Evolutionary conservation across 73 alveolate species (phyloP).

Genomic region (Durusdinium trenchii): DNA sequence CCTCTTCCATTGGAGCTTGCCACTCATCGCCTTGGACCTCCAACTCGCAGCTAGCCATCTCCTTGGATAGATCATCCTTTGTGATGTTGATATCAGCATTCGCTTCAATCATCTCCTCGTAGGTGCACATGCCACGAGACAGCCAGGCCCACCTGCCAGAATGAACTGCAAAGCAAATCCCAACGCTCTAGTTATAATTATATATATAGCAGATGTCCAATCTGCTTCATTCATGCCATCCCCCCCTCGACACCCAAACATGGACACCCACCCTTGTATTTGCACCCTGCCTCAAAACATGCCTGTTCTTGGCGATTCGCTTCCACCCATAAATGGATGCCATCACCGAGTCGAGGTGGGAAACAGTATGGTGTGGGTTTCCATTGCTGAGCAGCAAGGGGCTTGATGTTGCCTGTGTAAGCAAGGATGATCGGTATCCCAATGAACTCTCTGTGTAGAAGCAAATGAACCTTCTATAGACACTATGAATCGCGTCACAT

Average conservation of each 20-base stretch:
- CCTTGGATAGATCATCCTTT: not conserved
- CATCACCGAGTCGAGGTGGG: not conserved
- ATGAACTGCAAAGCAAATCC: not conserved
- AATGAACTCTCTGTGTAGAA: not conserved
- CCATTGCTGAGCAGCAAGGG: not conserved
- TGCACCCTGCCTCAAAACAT: not conserved
- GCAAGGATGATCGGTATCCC: not conserved
- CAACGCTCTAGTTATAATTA: not conserved
- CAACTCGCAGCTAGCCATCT: not conserved
- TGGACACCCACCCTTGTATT: not conserved
- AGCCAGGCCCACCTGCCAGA: conserved; percentile 29
- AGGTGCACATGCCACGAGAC: not conserved
- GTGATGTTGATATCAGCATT: not conserved
- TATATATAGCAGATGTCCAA: not conserved
- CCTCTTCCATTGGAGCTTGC: not conserved
- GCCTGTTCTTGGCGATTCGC: not conserved
- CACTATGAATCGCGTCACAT: not conserved
- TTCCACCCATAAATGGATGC: not conserved
- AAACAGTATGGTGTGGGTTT: not conserved
- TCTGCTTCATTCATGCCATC: not conserved
- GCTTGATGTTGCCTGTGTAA: not conserved
- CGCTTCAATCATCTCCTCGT: not conserved
- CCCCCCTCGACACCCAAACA: not conserved
- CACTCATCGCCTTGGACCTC: not conserved
- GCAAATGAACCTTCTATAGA: not conserved